Percentiles rank a stretch among this genome's conserved stretches.
Evolutionary conservation across 192 early-diverging fungal species (phyloP).

Genomic region (Mycoemilia scoparia): DNA sequence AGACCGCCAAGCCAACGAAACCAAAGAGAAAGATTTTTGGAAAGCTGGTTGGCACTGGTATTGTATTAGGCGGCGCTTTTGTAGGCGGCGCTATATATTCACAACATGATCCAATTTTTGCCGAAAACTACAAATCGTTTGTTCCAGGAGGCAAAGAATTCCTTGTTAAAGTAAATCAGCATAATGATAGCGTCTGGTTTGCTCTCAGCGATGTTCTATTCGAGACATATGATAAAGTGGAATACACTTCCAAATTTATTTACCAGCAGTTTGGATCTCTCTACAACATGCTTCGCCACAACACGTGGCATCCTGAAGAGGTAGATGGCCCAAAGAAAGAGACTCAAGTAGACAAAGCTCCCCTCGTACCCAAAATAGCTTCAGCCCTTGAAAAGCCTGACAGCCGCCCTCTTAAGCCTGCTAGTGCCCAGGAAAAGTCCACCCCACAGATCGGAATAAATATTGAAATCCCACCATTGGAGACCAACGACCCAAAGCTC

Average conservation of each 20-base stretch:
- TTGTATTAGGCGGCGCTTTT: too few species aligned
- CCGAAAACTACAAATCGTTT: conserved; percentile 31
- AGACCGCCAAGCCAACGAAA: too few species aligned
- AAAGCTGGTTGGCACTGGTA: too few species aligned
- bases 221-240: conserved; percentile 33
- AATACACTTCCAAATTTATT: conserved; percentile 19
- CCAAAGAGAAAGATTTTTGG: too few species aligned
- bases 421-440: conserved; percentile 2
- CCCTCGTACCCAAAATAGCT: conserved; percentile 2
- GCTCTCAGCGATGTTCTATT: conserved; percentile 34
- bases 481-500: conserved; percentile 14
- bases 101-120: conserved; percentile 30
- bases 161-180: conserved; percentile 30
- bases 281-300: conserved; percentile 28
- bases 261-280: conserved; percentile 28
- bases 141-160: conserved; percentile 37
- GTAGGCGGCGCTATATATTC: conserved; percentile 21
- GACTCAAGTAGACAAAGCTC: conserved; percentile 4
- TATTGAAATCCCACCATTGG: conserved; percentile 21
- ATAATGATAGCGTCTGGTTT: conserved; percentile 25
- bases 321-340: conserved; percentile 7
- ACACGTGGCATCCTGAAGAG: conserved; percentile 24
- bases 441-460: neutral
- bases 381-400: neutral
- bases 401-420: neutral